Evolutionary conservation across 2,329 filamentous ascomycete species (phyloP).

Genomic region (Monilinia fructigena): DNA sequence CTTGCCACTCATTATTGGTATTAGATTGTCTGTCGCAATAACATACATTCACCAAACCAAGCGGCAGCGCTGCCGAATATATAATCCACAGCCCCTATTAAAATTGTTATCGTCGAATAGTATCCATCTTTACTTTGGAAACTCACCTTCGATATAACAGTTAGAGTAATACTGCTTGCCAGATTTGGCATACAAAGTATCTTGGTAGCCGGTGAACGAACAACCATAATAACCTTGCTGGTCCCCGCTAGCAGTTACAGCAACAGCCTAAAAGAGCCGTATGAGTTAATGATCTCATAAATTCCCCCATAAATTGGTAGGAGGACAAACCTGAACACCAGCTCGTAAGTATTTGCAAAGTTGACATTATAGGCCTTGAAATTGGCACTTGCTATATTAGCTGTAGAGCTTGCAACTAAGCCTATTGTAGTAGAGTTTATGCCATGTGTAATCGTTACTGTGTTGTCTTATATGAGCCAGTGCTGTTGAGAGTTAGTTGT

Average conservation of each 20-base stretch:
- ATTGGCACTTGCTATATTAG: background rate
- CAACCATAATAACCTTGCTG: conserved; percentile 54
- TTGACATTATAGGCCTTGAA: conserved; percentile 15
- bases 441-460: conserved; percentile 11
- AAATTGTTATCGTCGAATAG: background rate
- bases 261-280: conserved; percentile 45
- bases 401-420: conserved; percentile 12
- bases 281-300: background rate
- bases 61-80: conserved; percentile 16
- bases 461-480: conserved; percentile 6
- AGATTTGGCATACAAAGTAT: conserved; percentile 50
- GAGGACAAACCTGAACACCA: conserved; percentile 13
- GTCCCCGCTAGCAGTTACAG: conserved; percentile 50
- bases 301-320: no score
- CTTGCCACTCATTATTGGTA: background rate
- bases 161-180: conserved; percentile 56
- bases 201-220: conserved; percentile 53
- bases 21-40: background rate
- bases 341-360: conserved; percentile 18
- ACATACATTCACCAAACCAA: conserved; percentile 21
- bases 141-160: conserved; percentile 51
- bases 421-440: background rate
- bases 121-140: background rate
- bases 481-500: background rate
- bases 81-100: conserved; percentile 15